A percentile compares a stretch with the other conserved stretches of the same genome.
Evolutionary conservation across 805 yeast genomes (phyloP).

Genomic region (Teunomyces aglyptinius): DNA sequence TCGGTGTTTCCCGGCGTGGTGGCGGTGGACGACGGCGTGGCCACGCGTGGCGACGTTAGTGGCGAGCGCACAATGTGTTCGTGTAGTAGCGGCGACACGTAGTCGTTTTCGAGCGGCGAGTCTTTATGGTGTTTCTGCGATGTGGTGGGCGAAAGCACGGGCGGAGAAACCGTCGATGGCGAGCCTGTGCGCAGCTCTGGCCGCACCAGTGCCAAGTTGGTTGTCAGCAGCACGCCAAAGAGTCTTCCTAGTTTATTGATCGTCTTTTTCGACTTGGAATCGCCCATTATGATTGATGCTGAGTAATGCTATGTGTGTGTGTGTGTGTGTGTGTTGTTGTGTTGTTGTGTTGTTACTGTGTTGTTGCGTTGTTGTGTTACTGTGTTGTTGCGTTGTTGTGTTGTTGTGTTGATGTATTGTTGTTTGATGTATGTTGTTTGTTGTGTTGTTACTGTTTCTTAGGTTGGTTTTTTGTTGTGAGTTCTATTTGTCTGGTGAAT

Average conservation of each 20-base stretch:
- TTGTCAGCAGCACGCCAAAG: conserved; percentile 23
- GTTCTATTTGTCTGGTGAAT: no score
- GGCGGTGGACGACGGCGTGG: conserved; percentile 6
- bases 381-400: background rate
- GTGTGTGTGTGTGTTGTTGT: background rate
- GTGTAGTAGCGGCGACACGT: conserved; percentile 11
- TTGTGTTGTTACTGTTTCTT: no score
- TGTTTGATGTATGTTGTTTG: no score
- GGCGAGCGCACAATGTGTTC: conserved; percentile 4
- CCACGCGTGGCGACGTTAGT: background rate
- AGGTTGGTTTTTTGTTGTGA: no score
- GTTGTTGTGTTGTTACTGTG: background rate
- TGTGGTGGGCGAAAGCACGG: background rate
- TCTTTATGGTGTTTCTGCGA: background rate
- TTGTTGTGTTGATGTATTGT: background rate
- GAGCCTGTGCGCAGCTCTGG: background rate
- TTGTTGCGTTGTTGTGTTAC: no score
- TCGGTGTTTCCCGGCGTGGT: conserved; percentile 8
- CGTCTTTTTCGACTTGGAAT: conserved; percentile 21
- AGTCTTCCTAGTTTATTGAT: conserved; percentile 24
- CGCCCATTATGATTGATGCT: conserved; percentile 22
- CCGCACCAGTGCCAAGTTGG: conserved; percentile 7
- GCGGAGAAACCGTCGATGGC: background rate
- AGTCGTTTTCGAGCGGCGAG: conserved; percentile 10
- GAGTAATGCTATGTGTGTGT: no score